Conservation (phyloP, 768 basidiomycete genomes). For the Pisolithus sp. region DNA sequence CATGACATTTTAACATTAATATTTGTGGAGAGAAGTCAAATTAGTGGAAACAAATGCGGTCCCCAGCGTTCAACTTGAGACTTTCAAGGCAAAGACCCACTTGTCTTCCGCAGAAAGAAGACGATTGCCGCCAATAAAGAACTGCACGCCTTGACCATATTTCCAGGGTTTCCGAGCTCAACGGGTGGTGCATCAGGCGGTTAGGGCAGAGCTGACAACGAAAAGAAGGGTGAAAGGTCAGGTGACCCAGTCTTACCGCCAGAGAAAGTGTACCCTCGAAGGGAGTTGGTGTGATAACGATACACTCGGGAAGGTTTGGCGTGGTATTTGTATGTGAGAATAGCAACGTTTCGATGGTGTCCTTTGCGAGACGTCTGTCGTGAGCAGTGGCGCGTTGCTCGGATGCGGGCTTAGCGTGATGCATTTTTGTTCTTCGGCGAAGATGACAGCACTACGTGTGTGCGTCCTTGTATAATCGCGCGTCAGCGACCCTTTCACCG, state of each 20-base stretch:
- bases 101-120: conserved; percentile 21
- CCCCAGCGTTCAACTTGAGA: neutral
- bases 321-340: conserved; percentile 12
- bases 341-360: conserved; percentile 20
- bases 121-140: conserved; percentile 13
- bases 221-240: neutral
- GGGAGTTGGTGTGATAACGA: conserved; percentile 8
- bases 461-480: conserved; percentile 3
- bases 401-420: conserved; percentile 15
- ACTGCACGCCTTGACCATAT: conserved; percentile 23
- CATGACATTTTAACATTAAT: neutral
- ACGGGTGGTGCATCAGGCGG: neutral
- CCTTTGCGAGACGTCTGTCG: conserved; percentile 5
- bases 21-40: neutral
- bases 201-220: neutral
- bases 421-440: conserved; percentile 4
- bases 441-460: neutral
- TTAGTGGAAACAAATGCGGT: too few species aligned
- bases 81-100: conserved; percentile 19
- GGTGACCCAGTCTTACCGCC: conserved; percentile 10
- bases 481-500: neutral
- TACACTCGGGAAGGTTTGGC: conserved; percentile 9
- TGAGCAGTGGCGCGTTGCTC: neutral
- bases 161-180: conserved; percentile 22
- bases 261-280: conserved; percentile 13